Conservation (phyloP, 2,329 filamentous ascomycete species). For the Cytospora leucostoma region DNA sequence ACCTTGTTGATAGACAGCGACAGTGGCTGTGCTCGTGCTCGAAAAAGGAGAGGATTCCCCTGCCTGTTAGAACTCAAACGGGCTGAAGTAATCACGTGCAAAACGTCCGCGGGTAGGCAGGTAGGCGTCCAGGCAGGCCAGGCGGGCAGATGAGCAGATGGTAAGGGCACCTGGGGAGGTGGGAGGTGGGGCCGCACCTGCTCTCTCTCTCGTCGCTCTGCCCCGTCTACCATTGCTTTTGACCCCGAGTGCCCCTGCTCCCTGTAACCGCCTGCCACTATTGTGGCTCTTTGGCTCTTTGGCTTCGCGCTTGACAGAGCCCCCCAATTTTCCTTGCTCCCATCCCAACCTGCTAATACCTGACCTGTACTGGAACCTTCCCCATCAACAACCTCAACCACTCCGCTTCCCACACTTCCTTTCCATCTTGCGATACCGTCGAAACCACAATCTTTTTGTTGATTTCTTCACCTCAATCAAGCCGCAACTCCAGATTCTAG, state of each 20-base stretch:
- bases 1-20: slow-evolving; percentile 7
- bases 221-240: background rate
- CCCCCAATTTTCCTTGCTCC: slow-evolving; percentile 26
- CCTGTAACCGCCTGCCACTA: background rate
- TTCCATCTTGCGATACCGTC: slow-evolving; percentile 27
- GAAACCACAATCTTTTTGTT: slow-evolving; percentile 23
- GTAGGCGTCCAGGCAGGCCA: background rate
- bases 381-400: slow-evolving; percentile 26
- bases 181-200: slow-evolving; percentile 1
- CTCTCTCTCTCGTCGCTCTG: background rate
- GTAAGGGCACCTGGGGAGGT: background rate
- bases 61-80: background rate
- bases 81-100: slow-evolving; percentile 1
- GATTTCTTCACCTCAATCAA: slow-evolving; percentile 21
- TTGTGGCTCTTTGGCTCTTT: slow-evolving; percentile 5
- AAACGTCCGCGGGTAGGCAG: background rate
- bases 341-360: slow-evolving; percentile 12
- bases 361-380: slow-evolving; percentile 10
- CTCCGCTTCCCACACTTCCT: slow-evolving; percentile 25
- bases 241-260: background rate
- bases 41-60: background rate
- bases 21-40: slow-evolving; percentile 19
- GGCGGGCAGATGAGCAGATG: too few relatives aligned
- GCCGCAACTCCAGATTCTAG: slow-evolving; percentile 6
- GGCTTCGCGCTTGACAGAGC: slow-evolving; percentile 22